Evolutionary conservation across 2,329 filamentous ascomycete species (phyloP), one percentile per base, ranked within the genome.

Genomic region (Curvularia spicifera): DNA sequence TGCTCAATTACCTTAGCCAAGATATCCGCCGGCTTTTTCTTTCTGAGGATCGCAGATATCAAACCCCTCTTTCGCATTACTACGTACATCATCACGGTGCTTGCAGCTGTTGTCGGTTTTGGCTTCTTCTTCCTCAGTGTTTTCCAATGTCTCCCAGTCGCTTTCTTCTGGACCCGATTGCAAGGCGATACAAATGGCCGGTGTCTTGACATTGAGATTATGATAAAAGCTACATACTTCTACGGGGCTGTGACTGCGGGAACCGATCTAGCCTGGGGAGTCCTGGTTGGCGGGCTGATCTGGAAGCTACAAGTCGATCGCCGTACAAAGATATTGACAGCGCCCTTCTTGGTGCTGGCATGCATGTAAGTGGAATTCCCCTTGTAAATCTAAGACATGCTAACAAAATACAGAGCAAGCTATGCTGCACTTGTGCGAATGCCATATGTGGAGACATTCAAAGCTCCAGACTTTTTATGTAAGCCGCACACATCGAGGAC

Each of bases 251-350:
- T 64, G 0, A 53, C 56, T 5, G 55, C 60, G 2, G 43, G 59
- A 9, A 61, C 64, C 1, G 66, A 68, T 50, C 47, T 64, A 28
- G 64, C 60, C 2, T 60, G 62, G 29, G 60, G 60, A 3, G 12
- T 65, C 6, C 45, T 68, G 3, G 57, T 65, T 2, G 76, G 81
- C 4, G 79, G 80, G 48, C 68, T 87, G 2, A 76, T 87, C 2
- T 82, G 78, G 73, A 79, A 80, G 29, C 69, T 86, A 46, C 81
- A 85, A 55, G 84, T 87, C 78, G 80, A 80, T 57, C 53, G 53
- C 1, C 51, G 46, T 10, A 60, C 59, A 9, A 64, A 64, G 35
- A 8, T 62, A 3, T 40, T 62, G 5, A 56, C 59, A 20, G 42
- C 58, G 15, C 61, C 61, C 5, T 37, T 64, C 22, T 18, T 64